These are phyloP conservation scores for Penicillium malachiteum DNA, from an alignment of 495 filamentous ascomycete genomes.

Conservation along the genomic window DNA sequence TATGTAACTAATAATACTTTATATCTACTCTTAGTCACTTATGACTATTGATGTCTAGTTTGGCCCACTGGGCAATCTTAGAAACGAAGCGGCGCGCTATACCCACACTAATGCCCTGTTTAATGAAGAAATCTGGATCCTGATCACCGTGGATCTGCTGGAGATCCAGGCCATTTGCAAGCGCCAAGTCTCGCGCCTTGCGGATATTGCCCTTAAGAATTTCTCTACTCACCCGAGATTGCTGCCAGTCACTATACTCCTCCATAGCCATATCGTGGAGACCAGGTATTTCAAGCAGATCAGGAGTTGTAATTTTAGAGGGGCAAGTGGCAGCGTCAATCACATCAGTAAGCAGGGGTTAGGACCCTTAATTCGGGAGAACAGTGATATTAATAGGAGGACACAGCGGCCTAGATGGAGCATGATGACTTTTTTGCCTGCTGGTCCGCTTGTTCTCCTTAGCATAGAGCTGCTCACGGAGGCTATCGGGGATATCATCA, in stretches of 20 bases:
- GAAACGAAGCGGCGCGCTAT: slow-evolving; percentile 7
- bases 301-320: not conserved
- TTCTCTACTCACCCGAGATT: slow-evolving; percentile 2
- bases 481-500: slow-evolving; percentile 7
- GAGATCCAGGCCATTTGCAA: slow-evolving; percentile 7
- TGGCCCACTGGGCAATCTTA: slow-evolving; percentile 3
- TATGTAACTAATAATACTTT: no score
- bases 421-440: slow-evolving; percentile 4
- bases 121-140: slow-evolving; percentile 5
- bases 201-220: slow-evolving; percentile 5
- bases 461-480: slow-evolving; percentile 14
- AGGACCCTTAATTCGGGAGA: not conserved
- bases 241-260: slow-evolving; percentile 9
- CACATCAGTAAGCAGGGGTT: not conserved
- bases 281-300: slow-evolving; percentile 1
- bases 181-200: slow-evolving; percentile 3
- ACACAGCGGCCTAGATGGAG: not conserved
- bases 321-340: no score
- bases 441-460: slow-evolving; percentile 6
- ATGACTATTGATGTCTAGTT: no score
- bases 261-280: slow-evolving; percentile 9
- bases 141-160: slow-evolving; percentile 2
- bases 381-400: slow-evolving; percentile 7
- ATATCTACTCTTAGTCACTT: not conserved
- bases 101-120: slow-evolving; percentile 9